Evolutionary conservation across 2,329 filamentous ascomycete species (phyloP).

Genomic region (Lasiodiplodia hormozganensis): DNA sequence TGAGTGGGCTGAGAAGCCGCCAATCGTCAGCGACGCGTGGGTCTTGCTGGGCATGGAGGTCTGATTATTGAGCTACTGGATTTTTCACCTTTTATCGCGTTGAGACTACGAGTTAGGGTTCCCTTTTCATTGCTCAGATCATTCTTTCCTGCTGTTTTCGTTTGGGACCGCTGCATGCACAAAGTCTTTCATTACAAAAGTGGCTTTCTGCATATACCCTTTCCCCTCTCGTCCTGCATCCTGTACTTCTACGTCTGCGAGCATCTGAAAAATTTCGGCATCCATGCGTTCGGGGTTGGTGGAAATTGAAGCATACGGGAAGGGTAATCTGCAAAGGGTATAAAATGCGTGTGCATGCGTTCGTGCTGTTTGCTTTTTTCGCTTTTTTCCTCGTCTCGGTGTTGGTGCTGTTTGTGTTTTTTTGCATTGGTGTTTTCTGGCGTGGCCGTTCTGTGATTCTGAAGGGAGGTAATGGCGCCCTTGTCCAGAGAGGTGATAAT

Average conservation of each 20-base stretch:
- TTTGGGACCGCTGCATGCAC: not conserved
- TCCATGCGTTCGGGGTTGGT: conserved; percentile 13
- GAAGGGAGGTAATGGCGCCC: conserved; percentile 9
- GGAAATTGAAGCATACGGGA: not conserved
- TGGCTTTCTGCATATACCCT: not conserved
- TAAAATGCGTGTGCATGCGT: not conserved
- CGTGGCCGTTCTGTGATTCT: conserved; percentile 12
- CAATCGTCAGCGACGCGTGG: conserved; percentile 79
- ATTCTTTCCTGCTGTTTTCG: not conserved
- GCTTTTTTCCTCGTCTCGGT: not conserved
- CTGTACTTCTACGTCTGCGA: conserved; percentile 21
- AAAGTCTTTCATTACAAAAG: not conserved
- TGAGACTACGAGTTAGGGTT: not conserved
- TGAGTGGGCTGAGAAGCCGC: conserved; percentile 68
- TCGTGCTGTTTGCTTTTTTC: not conserved
- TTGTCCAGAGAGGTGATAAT: not conserved
- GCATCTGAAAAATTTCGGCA: conserved; percentile 15
- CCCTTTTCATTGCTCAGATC: not conserved
- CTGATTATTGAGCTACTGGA: conserved; percentile 44
- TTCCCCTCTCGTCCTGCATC: not conserved
- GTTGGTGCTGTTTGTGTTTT: not conserved
- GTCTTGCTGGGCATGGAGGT: conserved; percentile 89
- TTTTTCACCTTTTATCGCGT: not conserved
- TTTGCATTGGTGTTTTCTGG: conserved; percentile 2
- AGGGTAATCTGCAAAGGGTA: not conserved